Conservation (phyloP, 305 asterid species). For the Solanum hybrid region DNA sequence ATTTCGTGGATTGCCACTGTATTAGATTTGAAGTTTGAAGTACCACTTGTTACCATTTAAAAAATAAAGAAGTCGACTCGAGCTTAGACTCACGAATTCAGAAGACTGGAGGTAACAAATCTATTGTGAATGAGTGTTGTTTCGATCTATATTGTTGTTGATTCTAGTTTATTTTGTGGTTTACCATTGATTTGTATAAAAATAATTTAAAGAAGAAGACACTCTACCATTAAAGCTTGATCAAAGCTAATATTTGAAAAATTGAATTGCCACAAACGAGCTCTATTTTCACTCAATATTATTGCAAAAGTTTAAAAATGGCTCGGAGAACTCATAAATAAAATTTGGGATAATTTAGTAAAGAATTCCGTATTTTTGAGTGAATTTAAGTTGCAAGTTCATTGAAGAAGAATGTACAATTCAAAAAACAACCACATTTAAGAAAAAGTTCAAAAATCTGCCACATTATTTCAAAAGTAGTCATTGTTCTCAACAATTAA, state of each 20-base stretch:
- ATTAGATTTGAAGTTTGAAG: not conserved
- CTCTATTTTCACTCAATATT: not conserved
- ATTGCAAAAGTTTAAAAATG: not conserved
- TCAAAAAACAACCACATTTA: not conserved
- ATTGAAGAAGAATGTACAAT: not conserved
- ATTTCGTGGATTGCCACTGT: not conserved
- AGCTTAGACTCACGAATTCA: not conserved
- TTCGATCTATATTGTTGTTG: not conserved
- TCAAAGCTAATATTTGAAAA: not conserved
- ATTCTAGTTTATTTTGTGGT: not conserved
- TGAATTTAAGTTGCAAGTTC: not conserved
- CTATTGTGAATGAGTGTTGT: not conserved
- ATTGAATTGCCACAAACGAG: not conserved
- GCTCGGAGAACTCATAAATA: not conserved
- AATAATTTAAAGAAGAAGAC: not conserved
- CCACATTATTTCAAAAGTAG: not conserved
- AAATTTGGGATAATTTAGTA: not conserved
- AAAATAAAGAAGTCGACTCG: not conserved
- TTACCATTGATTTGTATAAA: not conserved
- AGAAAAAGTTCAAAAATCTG: not conserved
- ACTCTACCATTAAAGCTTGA: not conserved
- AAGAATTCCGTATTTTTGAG: not conserved
- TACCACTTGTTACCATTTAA: not conserved
- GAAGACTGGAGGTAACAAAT: not conserved
- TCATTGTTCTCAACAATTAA: not conserved